Evolutionary conservation across 2,329 filamentous ascomycete species (phyloP), one percentile per base, ranked within the genome.

Genomic region (Aspergillus piperis): DNA sequence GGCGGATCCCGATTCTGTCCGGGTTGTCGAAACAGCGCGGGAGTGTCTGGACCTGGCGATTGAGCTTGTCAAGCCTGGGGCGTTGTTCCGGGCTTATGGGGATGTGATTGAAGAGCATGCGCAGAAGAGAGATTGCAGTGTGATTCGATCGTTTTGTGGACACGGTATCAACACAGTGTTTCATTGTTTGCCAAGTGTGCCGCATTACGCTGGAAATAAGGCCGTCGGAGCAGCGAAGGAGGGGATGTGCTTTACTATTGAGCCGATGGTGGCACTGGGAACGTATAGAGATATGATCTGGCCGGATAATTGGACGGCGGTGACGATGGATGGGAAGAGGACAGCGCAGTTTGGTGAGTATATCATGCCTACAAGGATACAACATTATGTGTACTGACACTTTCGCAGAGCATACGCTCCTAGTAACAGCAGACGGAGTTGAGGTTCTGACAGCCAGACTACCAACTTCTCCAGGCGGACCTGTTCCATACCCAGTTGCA

Each of bases 261-360:
- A 97, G 79, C 93, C 93, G 21, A 97, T 97, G 91, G 90, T 97
- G 71, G 90, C 90, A 11, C 76, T 96, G 59, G 93, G 93, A 49
- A 91, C 88, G 64, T 89, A 93, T 74, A 85, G 86, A 64, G 93
- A 96, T 71, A 88, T 92, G 73, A 96, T 91, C 1, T 97, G 93
- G 93, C 93, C 93, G 0, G 93, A 97, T 75, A 90, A 96, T 78
- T 97, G 93, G 93, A 97, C 93, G 0, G 95, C 91, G 75, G 90
- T 90, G 2, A 97, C 93, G 0, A 85, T 88, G 61, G 93, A 97
- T 73, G 93, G 93, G 44, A 91, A 90, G 78, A 83, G 85, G 73
- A 94, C 92, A 13, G 93, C 93, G n/a, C 93, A 97, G 72, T 97
- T 97, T 86, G 69, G 68, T 71, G 25, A 2, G 68, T 67, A 51